Conservation (phyloP, 805 yeast species). For the Saccharomycopsis sp. region DNA sequence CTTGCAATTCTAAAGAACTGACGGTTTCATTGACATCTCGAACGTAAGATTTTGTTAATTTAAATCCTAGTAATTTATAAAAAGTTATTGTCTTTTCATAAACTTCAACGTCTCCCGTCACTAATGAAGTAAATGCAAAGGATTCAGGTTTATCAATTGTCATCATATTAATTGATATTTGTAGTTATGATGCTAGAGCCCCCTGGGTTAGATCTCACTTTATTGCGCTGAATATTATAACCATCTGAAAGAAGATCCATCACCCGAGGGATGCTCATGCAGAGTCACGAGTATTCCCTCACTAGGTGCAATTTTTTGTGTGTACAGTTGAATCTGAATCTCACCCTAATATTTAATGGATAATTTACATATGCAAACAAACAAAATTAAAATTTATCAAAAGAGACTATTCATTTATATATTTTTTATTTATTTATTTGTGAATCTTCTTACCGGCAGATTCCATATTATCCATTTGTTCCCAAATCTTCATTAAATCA, state of each 20-base stretch:
- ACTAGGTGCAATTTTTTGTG: neutral
- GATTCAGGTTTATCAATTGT: neutral
- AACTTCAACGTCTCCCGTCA: constrained; percentile 41
- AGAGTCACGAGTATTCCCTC: neutral
- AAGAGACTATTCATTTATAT: neutral
- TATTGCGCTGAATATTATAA: too few relatives aligned
- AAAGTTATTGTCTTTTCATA: constrained; percentile 47
- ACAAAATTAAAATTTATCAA: neutral
- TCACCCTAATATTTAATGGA: neutral
- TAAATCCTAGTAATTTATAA: constrained; percentile 56
- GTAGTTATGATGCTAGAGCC: too few relatives aligned
- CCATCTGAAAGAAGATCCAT: too few relatives aligned
- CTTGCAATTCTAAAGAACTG: constrained; percentile 33
- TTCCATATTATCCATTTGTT: constrained; percentile 24
- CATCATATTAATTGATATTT: neutral
- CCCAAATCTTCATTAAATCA: constrained; percentile 48
- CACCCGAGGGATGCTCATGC: too few relatives aligned
- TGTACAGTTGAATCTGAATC: too few relatives aligned
- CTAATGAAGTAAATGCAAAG: constrained; percentile 54
- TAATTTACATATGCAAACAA: neutral
- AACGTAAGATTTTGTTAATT: constrained; percentile 50
- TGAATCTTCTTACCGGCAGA: constrained; percentile 5
- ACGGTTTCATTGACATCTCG: constrained; percentile 38
- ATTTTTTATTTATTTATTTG: neutral
- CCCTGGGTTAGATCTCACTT: too few relatives aligned